These are phyloP conservation scores for Elongisporangium undulatum DNA, from an alignment of 352 stramenopile species.

Conservation along the genomic window DNA sequence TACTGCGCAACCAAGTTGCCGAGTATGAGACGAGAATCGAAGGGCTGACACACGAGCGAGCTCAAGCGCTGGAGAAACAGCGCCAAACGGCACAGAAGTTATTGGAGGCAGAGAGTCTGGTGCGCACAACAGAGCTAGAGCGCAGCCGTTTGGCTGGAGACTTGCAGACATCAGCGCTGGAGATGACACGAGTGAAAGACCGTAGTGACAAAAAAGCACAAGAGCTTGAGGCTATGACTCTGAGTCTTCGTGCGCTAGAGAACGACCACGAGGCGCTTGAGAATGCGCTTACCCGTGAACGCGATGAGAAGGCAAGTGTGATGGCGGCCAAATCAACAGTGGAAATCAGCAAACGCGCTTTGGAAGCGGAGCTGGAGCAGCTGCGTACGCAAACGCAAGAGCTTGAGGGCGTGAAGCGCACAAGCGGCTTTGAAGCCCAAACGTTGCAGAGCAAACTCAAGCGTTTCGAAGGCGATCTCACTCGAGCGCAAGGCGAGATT, in stretches of 20 bases:
- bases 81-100: slow-evolving; percentile 13
- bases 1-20: slow-evolving; percentile 16
- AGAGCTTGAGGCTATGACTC: slow-evolving; percentile 21
- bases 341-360: slow-evolving; percentile 20
- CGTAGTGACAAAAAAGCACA: slow-evolving; percentile 27
- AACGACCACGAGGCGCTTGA: slow-evolving; percentile 29
- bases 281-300: slow-evolving; percentile 13
- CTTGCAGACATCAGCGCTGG: slow-evolving; percentile 7
- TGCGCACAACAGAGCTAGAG: slow-evolving; percentile 10
- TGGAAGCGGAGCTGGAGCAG: slow-evolving; percentile 19
- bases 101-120: slow-evolving; percentile 13
- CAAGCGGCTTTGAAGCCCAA: slow-evolving; percentile 17
- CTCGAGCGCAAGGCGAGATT: slow-evolving; percentile 14
- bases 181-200: slow-evolving; percentile 27
- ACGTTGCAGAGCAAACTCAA: slow-evolving; percentile 24
- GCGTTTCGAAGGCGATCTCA: slow-evolving; percentile 27
- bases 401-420: slow-evolving; percentile 14
- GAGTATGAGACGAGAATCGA: slow-evolving; percentile 25
- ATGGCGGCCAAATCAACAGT: slow-evolving; percentile 6
- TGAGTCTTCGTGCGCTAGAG: slow-evolving; percentile 12
- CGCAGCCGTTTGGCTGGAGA: slow-evolving; percentile 15
- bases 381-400: slow-evolving; percentile 16
- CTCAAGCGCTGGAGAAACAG: slow-evolving; percentile 27
- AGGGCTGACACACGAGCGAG: slow-evolving; percentile 17
- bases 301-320: slow-evolving; percentile 22